phyloP scores from a whole-genome alignment of 805 yeast genomes.

The Yarrowia alimentaria region DNA sequence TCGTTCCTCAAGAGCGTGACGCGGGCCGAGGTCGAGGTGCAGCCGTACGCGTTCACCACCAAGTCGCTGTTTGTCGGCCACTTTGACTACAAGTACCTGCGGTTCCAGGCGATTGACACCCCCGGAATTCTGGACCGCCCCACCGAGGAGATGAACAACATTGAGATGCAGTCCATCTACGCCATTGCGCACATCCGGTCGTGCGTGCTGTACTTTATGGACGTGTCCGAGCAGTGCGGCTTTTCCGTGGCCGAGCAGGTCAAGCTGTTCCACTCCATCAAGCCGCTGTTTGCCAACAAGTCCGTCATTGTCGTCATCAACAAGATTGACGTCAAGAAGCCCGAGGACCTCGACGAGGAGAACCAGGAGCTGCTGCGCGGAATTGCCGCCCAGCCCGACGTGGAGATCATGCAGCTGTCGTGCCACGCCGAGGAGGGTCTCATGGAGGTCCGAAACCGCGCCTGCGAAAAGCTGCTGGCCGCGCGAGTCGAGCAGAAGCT shows the following conservation, averaged over 20 bases:
- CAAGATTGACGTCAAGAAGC: slow-evolving; percentile 85
- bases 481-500: slow-evolving; percentile 95
- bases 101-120: slow-evolving; percentile 98
- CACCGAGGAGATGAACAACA: slow-evolving; percentile 98
- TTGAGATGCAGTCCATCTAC: slow-evolving; percentile 98
- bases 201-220: slow-evolving; percentile 96
- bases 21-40: slow-evolving; percentile 98
- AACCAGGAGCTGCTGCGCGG: slow-evolving; percentile 69
- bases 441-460: slow-evolving; percentile 93
- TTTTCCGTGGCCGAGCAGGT: slow-evolving; percentile 97
- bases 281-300: slow-evolving; percentile 95
- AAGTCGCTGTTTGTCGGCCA: slow-evolving; percentile 97
- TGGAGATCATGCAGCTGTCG: slow-evolving; percentile 87
- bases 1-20: slow-evolving; percentile 91
- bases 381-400: slow-evolving; percentile 50
- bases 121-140: slow-evolving; percentile 99
- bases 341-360: slow-evolving; percentile 77
- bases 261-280: slow-evolving; percentile 91
- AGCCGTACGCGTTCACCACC: slow-evolving; percentile 98
- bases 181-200: slow-evolving; percentile 98
- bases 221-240: slow-evolving; percentile 98
- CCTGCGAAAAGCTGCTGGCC: slow-evolving; percentile 93
- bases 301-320: slow-evolving; percentile 93
- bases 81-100: slow-evolving; percentile 93
- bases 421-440: slow-evolving; percentile 93